Evolutionary conservation across 1,284 basidiomycete species (phyloP), one percentile per base, ranked within the genome.

Genomic region (Trichosporon ovoides): DNA sequence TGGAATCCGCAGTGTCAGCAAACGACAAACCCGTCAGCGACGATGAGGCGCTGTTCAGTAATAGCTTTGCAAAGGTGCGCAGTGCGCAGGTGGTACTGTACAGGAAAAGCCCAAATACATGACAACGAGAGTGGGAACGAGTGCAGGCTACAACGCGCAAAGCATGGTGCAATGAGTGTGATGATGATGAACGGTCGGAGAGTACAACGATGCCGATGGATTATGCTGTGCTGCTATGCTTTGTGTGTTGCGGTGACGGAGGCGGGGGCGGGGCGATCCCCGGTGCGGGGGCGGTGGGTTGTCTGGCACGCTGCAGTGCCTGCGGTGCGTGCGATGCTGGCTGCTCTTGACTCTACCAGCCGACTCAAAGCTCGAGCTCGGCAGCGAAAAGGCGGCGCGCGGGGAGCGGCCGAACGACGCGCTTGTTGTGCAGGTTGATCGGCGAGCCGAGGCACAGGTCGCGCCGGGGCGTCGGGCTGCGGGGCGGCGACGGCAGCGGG

Each of bases 101-200:
- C 28, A 31, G 28, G 28, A 43, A 40, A 43, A 28, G 43, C 43
- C 43, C 43, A 31, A 48, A 48, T 48, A 48, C 43, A 48, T 48
- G 43, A 48, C 43, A 48, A 48, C 43, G 43, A 22, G 24, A 48
- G 28, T n/a, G n/a, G 28, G 28, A 31, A 31, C 28, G 28, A 31
- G 28, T 31, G 28, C 9, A 31, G 28, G 28, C 9, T 31, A 31
- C 28, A 31, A 31, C 28, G 28, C 28, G 20, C 40, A 46, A 24
- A 22, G 24, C 24, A 20, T 20, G 40, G 24, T 46, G 35, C 12
- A n/a, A 37, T 37, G 35, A 37, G 12, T 37, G 35, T 22, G 19
- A 20, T 7, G 38, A 43, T 11, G 18, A 40, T 24, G 24, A 24
- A 13, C 6, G 22, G 28, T 48, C 10, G 12, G 20, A 48, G 43